Evolutionary conservation across 2,329 filamentous ascomycete species (phyloP).

Genomic region (Sclerotinia subarctica): DNA sequence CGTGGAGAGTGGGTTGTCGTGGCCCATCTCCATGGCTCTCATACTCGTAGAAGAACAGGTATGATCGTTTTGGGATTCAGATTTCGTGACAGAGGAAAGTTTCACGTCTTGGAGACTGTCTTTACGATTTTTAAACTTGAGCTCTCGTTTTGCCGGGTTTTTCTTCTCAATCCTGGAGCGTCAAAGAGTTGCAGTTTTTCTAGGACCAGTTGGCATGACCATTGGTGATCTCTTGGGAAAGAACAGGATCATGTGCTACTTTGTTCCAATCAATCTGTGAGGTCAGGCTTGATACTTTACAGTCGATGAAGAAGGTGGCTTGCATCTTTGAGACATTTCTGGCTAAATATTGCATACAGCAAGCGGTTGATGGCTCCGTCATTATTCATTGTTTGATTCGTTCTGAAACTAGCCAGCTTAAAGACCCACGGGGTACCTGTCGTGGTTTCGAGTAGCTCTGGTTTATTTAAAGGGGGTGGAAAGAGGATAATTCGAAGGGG

Average conservation of each 20-base stretch:
- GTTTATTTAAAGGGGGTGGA: neutral
- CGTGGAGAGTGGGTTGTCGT: neutral
- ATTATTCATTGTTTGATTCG: conserved; percentile 42
- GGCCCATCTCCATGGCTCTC: neutral
- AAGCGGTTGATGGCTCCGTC: conserved; percentile 50
- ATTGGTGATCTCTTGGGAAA: conserved; percentile 48
- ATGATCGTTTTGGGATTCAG: neutral
- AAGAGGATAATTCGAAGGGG: neutral
- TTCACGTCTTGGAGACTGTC: neutral
- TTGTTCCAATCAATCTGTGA: conserved; percentile 52
- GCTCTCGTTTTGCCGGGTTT: neutral
- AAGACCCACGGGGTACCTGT: neutral
- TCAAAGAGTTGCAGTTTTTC: conserved; percentile 22
- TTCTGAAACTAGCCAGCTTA: conserved; percentile 38
- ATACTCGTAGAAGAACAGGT: neutral
- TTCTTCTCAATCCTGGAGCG: conserved; percentile 32
- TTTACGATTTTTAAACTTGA: conserved; percentile 9
- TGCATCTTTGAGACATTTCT: conserved; percentile 52
- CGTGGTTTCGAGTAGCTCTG: neutral
- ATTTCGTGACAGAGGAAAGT: neutral
- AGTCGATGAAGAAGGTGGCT: conserved; percentile 22
- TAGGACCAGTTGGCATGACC: conserved; percentile 42
- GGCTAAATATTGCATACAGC: conserved; percentile 54
- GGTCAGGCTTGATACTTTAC: conserved; percentile 15
- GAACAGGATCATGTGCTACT: conserved; percentile 44